phyloP scores from a whole-genome alignment of 208 protist species.

The Acanthamoeba royreba region DNA sequence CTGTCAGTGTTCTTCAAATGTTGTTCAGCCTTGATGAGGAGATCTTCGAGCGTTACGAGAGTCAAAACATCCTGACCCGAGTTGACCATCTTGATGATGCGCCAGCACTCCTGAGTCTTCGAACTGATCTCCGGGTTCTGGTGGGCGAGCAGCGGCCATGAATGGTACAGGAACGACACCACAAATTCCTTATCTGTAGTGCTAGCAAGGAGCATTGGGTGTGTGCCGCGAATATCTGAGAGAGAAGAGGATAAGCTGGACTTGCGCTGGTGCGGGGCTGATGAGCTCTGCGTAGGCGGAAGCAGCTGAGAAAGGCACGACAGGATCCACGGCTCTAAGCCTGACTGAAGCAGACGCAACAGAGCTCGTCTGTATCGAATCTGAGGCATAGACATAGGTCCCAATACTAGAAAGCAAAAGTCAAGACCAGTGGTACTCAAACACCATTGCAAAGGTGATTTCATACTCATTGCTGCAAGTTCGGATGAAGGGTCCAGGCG shows the following conservation, averaged over 20 bases:
- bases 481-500: background rate
- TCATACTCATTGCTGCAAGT: background rate
- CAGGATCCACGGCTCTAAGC: background rate
- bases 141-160: background rate
- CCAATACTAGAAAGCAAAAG: background rate
- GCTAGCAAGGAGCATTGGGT: background rate
- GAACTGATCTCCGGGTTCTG: background rate
- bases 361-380: background rate
- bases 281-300: background rate
- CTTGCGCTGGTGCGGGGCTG: background rate
- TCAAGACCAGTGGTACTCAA: background rate
- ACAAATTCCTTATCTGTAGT: background rate
- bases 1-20: background rate
- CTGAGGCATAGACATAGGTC: background rate
- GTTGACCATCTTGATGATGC: conserved; percentile 4
- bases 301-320: background rate
- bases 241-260: background rate
- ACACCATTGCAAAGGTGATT: too few relatives aligned
- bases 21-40: background rate
- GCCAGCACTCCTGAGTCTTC: conserved; percentile 9
- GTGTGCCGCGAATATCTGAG: background rate
- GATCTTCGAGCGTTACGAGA: background rate
- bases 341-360: background rate
- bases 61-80: background rate
- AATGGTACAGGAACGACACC: conserved; percentile 3